Evolutionary conservation across 202 grass and related monocot species (phyloP).

Genomic region (Dendrocalamus latiflorus): DNA sequence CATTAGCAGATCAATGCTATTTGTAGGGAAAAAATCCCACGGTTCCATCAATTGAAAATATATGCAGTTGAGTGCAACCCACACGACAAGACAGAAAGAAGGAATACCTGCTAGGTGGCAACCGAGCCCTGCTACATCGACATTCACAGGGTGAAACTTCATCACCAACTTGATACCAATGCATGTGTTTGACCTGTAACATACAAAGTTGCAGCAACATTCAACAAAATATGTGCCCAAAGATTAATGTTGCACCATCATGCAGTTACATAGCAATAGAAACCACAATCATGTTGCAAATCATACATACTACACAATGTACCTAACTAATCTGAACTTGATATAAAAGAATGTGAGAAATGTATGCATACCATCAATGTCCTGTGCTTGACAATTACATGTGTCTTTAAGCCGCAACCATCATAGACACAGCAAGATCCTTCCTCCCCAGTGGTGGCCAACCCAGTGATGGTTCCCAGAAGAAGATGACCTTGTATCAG

Average conservation of each 20-base stretch:
- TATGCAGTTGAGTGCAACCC: neutral
- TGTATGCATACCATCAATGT: conserved; percentile 63
- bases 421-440: no score
- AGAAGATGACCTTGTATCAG: conserved; percentile 27
- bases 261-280: neutral
- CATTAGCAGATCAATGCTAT: conserved; percentile 8
- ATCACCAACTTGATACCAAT: conserved; percentile 79
- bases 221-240: neutral
- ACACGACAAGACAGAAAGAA: neutral
- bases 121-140: no score
- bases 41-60: neutral
- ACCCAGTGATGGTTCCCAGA: conserved; percentile 76
- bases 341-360: conserved; percentile 1
- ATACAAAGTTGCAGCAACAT: conserved; percentile 8
- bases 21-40: neutral
- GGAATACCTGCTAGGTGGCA: no score
- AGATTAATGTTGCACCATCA: neutral
- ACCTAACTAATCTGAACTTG: neutral
- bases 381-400: conserved; percentile 81
- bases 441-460: conserved; percentile 71
- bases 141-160: conserved; percentile 89
- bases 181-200: conserved; percentile 92
- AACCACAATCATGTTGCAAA: neutral
- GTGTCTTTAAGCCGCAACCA: conserved; percentile 52
- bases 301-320: neutral